Evolutionary conservation across 805 yeast species (phyloP).

Genomic region (Kodamaea kakaduensis): DNA sequence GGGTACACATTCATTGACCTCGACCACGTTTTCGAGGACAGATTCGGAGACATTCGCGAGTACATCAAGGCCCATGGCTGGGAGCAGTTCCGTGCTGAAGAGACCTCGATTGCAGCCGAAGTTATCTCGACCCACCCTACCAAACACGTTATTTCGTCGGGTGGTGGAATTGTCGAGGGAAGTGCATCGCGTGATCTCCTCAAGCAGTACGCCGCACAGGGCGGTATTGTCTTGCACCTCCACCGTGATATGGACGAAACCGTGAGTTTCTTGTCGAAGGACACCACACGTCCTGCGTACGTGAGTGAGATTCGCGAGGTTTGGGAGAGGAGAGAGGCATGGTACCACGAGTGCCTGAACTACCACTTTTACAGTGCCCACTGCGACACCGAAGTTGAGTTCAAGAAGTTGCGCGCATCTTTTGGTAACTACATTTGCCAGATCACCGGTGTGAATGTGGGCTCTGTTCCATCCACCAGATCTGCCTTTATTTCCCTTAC

Average conservation of each 20-base stretch:
- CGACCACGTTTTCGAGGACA: constrained; percentile 66
- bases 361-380: constrained; percentile 73
- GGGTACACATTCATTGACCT: constrained; percentile 72
- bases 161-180: constrained; percentile 93
- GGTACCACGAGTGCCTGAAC: constrained; percentile 80
- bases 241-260: constrained; percentile 86
- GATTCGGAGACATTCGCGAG: constrained; percentile 51
- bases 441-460: constrained; percentile 52
- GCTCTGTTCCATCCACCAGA: constrained; percentile 41
- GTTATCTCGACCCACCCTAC: constrained; percentile 35
- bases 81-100: constrained; percentile 79
- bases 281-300: constrained; percentile 85
- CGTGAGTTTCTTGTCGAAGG: constrained; percentile 66
- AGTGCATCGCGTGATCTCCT: constrained; percentile 61
- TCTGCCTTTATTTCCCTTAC: constrained; percentile 75
- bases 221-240: constrained; percentile 83
- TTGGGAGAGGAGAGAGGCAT: constrained; percentile 75
- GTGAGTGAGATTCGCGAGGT: constrained; percentile 75
- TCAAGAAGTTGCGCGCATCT: constrained; percentile 52
- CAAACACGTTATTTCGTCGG: constrained; percentile 80
- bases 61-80: constrained; percentile 69
- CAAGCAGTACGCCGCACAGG: constrained; percentile 43
- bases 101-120: constrained; percentile 52
- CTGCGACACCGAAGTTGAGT: constrained; percentile 53
- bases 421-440: constrained; percentile 55